Evolutionary conservation across 768 basidiomycete genomes (phyloP).

Genomic region (Inosperma sp.): DNA sequence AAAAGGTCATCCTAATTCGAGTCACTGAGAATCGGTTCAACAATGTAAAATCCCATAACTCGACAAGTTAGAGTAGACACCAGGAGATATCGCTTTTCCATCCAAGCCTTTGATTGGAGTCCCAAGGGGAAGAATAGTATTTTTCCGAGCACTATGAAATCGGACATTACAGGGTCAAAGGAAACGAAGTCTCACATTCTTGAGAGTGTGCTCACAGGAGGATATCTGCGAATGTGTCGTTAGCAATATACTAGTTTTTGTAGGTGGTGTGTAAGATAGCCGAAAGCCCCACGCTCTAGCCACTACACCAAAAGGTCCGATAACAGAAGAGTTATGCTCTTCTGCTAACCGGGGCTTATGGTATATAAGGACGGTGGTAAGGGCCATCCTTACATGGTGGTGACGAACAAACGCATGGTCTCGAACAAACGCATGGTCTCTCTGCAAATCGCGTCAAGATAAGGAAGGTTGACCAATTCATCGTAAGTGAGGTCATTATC

Average conservation of each 20-base stretch:
- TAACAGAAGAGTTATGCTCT: too few relatives aligned
- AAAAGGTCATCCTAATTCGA: slow-evolving; percentile 35
- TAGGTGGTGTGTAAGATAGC: not conserved
- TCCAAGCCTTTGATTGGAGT: slow-evolving; percentile 34
- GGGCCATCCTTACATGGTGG: too few relatives aligned
- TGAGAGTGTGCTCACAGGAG: slow-evolving; percentile 14
- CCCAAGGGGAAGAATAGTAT: slow-evolving; percentile 39
- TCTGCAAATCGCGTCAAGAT: slow-evolving; percentile 35
- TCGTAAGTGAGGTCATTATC: slow-evolving; percentile 34
- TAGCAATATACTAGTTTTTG: not conserved
- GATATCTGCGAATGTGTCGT: slow-evolving; percentile 12
- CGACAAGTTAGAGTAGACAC: slow-evolving; percentile 20
- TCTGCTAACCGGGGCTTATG: too few relatives aligned
- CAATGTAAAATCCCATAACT: not conserved
- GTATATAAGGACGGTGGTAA: too few relatives aligned
- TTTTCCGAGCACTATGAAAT: slow-evolving; percentile 29
- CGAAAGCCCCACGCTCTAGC: too few relatives aligned
- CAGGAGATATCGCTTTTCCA: slow-evolving; percentile 31
- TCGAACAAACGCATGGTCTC: slow-evolving; percentile 38
- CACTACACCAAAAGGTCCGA: too few relatives aligned
- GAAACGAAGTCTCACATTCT: slow-evolving; percentile 14
- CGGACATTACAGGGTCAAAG: not conserved
- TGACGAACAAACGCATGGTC: too few relatives aligned
- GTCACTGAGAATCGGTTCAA: not conserved
- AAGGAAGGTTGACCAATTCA: slow-evolving; percentile 31